These are phyloP conservation scores for Lumnitzera racemosa DNA, from an alignment of 345 rosid genomes.

Conservation along the genomic window DNA sequence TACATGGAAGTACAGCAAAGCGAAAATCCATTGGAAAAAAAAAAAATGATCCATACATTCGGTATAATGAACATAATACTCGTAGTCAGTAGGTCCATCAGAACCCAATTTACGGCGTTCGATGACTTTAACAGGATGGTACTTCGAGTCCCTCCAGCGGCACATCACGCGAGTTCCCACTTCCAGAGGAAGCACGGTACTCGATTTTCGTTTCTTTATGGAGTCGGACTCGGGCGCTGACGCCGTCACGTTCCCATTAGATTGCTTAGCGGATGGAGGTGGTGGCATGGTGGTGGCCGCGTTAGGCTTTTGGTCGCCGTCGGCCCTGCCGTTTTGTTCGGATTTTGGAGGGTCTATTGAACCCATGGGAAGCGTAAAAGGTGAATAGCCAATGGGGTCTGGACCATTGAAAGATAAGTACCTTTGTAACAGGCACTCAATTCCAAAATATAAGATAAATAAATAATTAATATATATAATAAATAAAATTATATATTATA, in stretches of 20 bases:
- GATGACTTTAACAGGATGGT: conserved; percentile 92
- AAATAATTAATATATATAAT: too few species aligned
- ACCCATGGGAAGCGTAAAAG: conserved; percentile 38
- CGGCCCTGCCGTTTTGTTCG: conserved; percentile 42
- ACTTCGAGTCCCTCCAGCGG: conserved; percentile 94
- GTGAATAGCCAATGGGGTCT: too few species aligned
- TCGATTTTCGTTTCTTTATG: conserved; percentile 44
- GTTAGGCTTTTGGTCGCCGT: conserved; percentile 27
- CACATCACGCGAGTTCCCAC: conserved; percentile 97
- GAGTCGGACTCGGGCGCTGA: conserved; percentile 47
- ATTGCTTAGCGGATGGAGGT: conserved; percentile 10
- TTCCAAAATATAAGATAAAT: too few species aligned
- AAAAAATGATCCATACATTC: conserved; percentile 56
- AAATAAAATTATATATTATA: too few species aligned
- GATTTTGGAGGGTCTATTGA: conserved; percentile 47
- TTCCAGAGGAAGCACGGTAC: conserved; percentile 68
- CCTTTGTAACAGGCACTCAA: too few species aligned
- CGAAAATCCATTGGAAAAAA: neutral
- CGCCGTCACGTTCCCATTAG: conserved; percentile 24
- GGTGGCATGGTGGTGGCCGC: conserved; percentile 17
- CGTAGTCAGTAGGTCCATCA: conserved; percentile 63
- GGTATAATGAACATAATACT: conserved; percentile 94
- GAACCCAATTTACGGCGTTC: conserved; percentile 64
- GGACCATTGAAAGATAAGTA: too few species aligned
- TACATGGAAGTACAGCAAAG: conserved; percentile 1